Percentiles rank a stretch among this genome's conserved stretches.
These are phyloP conservation scores for Colletotrichum sp. DNA, from an alignment of 2,329 filamentous ascomycete genomes.

Conservation along the genomic window DNA sequence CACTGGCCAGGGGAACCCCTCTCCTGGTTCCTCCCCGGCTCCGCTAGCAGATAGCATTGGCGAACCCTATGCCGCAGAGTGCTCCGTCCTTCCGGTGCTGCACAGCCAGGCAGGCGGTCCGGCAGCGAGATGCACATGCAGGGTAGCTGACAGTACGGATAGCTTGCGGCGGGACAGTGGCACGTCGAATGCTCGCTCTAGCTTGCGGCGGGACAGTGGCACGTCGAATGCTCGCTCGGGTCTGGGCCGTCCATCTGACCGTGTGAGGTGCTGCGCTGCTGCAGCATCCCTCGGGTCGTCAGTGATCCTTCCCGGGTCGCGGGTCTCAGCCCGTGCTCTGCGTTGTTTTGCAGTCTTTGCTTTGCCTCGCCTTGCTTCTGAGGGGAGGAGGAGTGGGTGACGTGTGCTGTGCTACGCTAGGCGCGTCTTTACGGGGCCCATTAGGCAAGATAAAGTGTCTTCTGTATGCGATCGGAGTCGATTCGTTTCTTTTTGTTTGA, in stretches of 20 bases:
- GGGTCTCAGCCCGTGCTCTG: constrained; percentile 7
- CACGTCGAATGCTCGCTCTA: background rate
- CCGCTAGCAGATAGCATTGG: background rate
- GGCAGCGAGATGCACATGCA: background rate
- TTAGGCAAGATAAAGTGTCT: background rate
- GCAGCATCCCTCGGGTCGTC: background rate
- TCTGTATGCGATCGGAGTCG: background rate
- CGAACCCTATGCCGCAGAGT: background rate
- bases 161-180: constrained; percentile 3
- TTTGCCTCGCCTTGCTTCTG: background rate
- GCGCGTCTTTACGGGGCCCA: background rate
- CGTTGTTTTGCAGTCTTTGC: background rate
- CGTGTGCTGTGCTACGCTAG: background rate
- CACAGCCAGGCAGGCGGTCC: background rate
- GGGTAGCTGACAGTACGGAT: constrained; percentile 14
- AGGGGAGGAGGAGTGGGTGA: background rate
- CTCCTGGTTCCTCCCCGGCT: background rate
- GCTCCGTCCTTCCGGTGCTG: constrained; percentile 2
- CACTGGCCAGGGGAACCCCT: background rate
- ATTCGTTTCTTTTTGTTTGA: background rate
- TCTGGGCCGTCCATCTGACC: background rate
- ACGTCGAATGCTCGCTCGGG: background rate
- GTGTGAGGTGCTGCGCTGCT: background rate
- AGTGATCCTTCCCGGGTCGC: constrained; percentile 1
- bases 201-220: constrained; percentile 3